These are phyloP conservation scores for Suillus spraguei DNA, from an alignment of 768 basidiomycete genomes.

Conservation along the genomic window DNA sequence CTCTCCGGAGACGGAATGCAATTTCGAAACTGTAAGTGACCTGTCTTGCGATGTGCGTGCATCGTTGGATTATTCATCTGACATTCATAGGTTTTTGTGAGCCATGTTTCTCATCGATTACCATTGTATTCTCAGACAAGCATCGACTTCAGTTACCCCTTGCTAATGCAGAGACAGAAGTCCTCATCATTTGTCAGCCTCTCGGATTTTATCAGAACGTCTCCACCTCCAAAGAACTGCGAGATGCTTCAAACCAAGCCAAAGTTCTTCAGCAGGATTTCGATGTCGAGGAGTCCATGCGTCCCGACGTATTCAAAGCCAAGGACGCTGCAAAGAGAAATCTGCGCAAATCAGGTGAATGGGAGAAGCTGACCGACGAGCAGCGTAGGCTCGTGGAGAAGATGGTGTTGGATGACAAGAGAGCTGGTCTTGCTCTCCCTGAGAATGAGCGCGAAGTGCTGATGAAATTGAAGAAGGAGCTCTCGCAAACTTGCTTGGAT, in stretches of 20 bases:
- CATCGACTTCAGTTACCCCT: slow-evolving; percentile 51
- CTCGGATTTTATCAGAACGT: slow-evolving; percentile 84
- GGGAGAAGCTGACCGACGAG: slow-evolving; percentile 64
- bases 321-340: slow-evolving; percentile 72
- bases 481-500: slow-evolving; percentile 73
- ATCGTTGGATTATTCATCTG: slow-evolving; percentile 1
- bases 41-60: slow-evolving; percentile 7
- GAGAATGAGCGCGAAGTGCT: slow-evolving; percentile 61
- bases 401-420: slow-evolving; percentile 75
- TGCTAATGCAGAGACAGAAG: slow-evolving; percentile 59
- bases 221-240: slow-evolving; percentile 67
- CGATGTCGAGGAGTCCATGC: slow-evolving; percentile 77
- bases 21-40: slow-evolving; percentile 63
- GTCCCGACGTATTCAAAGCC: slow-evolving; percentile 76
- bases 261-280: slow-evolving; percentile 74
- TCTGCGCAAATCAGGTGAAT: slow-evolving; percentile 59
- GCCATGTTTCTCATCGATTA: slow-evolving; percentile 32
- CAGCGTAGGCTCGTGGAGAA: slow-evolving; percentile 79
- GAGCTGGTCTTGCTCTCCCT: slow-evolving; percentile 78
- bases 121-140: slow-evolving; percentile 23
- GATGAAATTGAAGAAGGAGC: slow-evolving; percentile 69
- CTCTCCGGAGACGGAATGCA: slow-evolving; percentile 58
- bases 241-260: slow-evolving; percentile 78
- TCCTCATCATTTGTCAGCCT: slow-evolving; percentile 56
- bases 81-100: slow-evolving; percentile 66